Evolutionary conservation across 2,329 filamentous ascomycete genomes (phyloP), one percentile per base, ranked within the genome.

Genomic region (Aspergillus sp.): DNA sequence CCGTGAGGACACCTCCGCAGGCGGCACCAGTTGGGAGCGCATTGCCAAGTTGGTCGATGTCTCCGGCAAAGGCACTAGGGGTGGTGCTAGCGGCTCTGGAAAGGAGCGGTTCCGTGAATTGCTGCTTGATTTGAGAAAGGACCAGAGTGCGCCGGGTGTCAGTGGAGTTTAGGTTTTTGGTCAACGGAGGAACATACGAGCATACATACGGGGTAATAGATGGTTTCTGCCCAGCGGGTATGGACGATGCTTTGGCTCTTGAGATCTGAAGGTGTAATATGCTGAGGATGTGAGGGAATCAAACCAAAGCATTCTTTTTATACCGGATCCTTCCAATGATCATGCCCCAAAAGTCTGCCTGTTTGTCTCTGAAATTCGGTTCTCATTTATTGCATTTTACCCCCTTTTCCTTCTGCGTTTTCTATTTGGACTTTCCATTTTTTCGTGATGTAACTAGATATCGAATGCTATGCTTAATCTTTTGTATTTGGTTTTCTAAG

Each of bases 31-130:
- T 78, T 98, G 93, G 93, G 93, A 98, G 74, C 85, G 93, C 58
- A 97, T 98, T 64, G 86, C 90, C 20, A 98, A 97, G 76, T 72
- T 98, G 59, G 90, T 97, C n/a, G 93, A 98, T 71, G 73, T 98
- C 56, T 96, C 89, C 62, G 93, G 93, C 53, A 98, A 97, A 75
- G 90, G 91, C 12, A 74, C 81, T 50, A 87, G 84, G 70, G 90
- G 91, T 49, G 91, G 90, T 63, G 90, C 88, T 39, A 84, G 83
- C 52, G 91, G 90, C 41, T 94, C 88, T 52, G 90, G 91, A 61
- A 98, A 98, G 80, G 89, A 94, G 70, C 88, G 90, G 55, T 97
- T 98, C 80, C 84, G 93, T 57, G 91, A 97, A 73, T 65, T 97
- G 64, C 74, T 98, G 61, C 72, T 90, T 60, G 90, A 83, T 68